These are phyloP conservation scores for Pichia heedii DNA, from an alignment of 805 yeast species.

Conservation along the genomic window DNA sequence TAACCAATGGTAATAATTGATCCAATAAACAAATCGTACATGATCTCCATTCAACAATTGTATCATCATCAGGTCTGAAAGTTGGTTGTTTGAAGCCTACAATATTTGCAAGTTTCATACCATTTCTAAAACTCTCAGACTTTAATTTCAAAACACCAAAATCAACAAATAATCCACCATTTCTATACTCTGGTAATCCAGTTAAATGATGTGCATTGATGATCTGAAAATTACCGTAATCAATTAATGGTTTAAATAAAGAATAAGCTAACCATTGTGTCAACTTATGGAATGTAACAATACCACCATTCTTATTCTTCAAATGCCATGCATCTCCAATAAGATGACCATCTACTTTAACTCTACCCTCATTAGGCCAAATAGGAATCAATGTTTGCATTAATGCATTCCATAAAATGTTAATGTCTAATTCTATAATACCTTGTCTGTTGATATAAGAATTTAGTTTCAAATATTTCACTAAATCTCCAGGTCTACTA, in stretches of 20 bases:
- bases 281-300: constrained; percentile 56
- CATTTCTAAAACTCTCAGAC: constrained; percentile 29
- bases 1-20: constrained; percentile 41
- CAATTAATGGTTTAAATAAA: constrained; percentile 41
- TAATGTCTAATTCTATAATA: constrained; percentile 31
- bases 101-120: constrained; percentile 28
- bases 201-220: constrained; percentile 36
- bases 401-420: constrained; percentile 43
- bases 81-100: constrained; percentile 35
- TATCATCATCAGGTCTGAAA: constrained; percentile 46
- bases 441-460: constrained; percentile 6
- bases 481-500: constrained; percentile 38
- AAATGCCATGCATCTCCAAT: constrained; percentile 59
- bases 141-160: constrained; percentile 42
- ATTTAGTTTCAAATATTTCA: constrained; percentile 35
- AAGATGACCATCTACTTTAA: constrained; percentile 39
- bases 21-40: constrained; percentile 50
- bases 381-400: constrained; percentile 49
- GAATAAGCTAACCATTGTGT: constrained; percentile 65
- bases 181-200: constrained; percentile 54
- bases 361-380: constrained; percentile 53
- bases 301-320: constrained; percentile 29
- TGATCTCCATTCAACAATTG: constrained; percentile 62
- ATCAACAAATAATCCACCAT: constrained; percentile 57
- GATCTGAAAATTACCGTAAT: constrained; percentile 35